phyloP scores from a whole-genome alignment of 2,329 filamentous ascomycete genomes.

The Lachnellula willkommii region DNA sequence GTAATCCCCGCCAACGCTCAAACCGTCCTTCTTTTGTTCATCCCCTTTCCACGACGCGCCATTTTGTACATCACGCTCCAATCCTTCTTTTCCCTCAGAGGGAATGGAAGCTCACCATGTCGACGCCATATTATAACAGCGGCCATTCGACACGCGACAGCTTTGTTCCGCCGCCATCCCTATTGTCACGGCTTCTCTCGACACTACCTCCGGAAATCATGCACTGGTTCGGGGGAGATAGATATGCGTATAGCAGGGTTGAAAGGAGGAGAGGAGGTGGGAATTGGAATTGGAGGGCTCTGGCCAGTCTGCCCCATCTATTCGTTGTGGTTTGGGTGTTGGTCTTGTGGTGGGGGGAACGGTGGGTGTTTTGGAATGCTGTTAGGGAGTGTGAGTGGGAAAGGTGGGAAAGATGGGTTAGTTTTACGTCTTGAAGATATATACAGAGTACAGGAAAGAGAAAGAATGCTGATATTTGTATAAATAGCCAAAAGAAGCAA shows the following conservation, averaged over 20 bases:
- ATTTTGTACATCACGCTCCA: too few species aligned
- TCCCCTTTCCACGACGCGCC: not conserved
- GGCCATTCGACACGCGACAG: slow-evolving; percentile 23
- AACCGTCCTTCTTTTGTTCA: not conserved
- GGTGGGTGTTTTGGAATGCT: slow-evolving; percentile 66
- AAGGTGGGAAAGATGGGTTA: slow-evolving; percentile 89
- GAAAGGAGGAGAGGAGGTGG: slow-evolving; percentile 3
- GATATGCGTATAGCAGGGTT: slow-evolving; percentile 9
- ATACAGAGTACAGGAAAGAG: too few species aligned
- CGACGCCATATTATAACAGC: slow-evolving; percentile 19
- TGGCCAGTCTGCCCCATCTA: slow-evolving; percentile 60
- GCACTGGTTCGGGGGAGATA: slow-evolving; percentile 19
- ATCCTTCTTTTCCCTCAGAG: not conserved
- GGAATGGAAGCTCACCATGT: slow-evolving; percentile 23
- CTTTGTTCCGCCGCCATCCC: slow-evolving; percentile 24
- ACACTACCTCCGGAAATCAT: slow-evolving; percentile 22
- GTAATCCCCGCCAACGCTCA: not conserved
- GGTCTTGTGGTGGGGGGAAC: slow-evolving; percentile 78
- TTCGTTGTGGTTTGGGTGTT: slow-evolving; percentile 70
- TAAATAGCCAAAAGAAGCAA: slow-evolving; percentile 65
- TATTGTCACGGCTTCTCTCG: slow-evolving; percentile 23
- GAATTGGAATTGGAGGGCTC: slow-evolving; percentile 46
- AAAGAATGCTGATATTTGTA: slow-evolving; percentile 4
- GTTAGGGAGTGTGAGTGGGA: slow-evolving; percentile 74
- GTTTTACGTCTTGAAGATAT: slow-evolving; percentile 25